Base-by-base conservation (phyloP, 2,329 filamentous ascomycete species). In the Chaetomiaceae sp. region DNA sequence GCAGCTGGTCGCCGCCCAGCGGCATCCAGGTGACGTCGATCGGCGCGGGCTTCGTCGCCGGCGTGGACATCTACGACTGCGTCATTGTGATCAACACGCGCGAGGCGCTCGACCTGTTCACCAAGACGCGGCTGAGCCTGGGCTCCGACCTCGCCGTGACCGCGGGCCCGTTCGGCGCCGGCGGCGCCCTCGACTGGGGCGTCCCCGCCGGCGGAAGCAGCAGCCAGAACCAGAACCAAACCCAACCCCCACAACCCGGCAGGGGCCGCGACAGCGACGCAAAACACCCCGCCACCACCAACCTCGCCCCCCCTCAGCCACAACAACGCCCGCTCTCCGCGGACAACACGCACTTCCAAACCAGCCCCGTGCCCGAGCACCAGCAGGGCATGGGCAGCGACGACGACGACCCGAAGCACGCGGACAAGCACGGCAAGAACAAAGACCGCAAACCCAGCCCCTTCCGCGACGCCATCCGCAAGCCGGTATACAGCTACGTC, bases 61-160 rank as follows among this genome's bases (percentile, higher is more conserved):
- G 88, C 11, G 76, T 91, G 11, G 88, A 94, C 63, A 88, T 94
- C 22, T 94, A 93, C 68, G 88, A 94, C 63, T 93, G 86, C 56
- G 86, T 95, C 3, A 80, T 89, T 19, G 84, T 94, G 29, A 89
- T 95, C 64, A 94, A 94, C 67, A 86, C 78, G 4, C 73, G 78
- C 34, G 76, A 86, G 55, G 88, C 88, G 0, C 70, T 94, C 34
- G 78, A 84, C 14, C 84, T 86, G 0, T 94, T 94, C 64, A 85
- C 83, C 49, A 80, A 79, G 48, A 74, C 86, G 1, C 78, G 88
- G 12, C 81, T 86, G 53, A 90, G 85, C 1, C 67, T 95, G 1
- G 88, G 88, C 3, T 84, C 83, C 29, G 87, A 93, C 60, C 70
- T 94, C 27, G 84, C 84, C 50, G 85, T 86, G 5, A 81, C 82